Conservation (phyloP, 768 basidiomycete species). For the Boletus fagicola region DNA sequence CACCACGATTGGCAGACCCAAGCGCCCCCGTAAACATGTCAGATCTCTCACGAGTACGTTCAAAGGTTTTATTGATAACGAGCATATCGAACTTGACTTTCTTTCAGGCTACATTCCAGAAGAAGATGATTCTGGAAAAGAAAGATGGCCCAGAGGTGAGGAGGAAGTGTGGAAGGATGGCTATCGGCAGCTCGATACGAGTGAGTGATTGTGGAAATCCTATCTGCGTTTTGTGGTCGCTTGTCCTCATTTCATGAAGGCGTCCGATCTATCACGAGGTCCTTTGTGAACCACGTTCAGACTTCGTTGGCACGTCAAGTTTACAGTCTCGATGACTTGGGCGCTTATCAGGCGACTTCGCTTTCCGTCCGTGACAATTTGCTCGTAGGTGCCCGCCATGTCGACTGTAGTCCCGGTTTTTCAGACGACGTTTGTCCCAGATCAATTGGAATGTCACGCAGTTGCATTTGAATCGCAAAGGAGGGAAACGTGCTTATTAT, state of each 20-base stretch:
- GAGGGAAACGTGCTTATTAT: slow-evolving; percentile 91
- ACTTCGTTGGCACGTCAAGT: slow-evolving; percentile 89
- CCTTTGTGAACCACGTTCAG: slow-evolving; percentile 80
- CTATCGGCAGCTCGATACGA: slow-evolving; percentile 54
- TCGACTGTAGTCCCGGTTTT: not conserved
- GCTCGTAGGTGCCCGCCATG: slow-evolving; percentile 47
- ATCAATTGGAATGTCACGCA: slow-evolving; percentile 88
- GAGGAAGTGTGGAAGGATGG: slow-evolving; percentile 70
- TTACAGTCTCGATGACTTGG: slow-evolving; percentile 82
- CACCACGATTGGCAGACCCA: slow-evolving; percentile 57
- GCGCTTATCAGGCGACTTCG: slow-evolving; percentile 91
- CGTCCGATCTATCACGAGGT: slow-evolving; percentile 61
- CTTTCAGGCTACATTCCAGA: slow-evolving; percentile 73
- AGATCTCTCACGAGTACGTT: slow-evolving; percentile 60
- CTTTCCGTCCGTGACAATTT: slow-evolving; percentile 86
- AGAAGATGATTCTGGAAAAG: slow-evolving; percentile 70
- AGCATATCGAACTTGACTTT: not conserved
- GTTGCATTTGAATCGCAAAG: slow-evolving; percentile 71
- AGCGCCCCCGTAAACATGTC: slow-evolving; percentile 59
- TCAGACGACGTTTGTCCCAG: slow-evolving; percentile 32
- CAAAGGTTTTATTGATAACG: not conserved
- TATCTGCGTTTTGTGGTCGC: slow-evolving; percentile 3
- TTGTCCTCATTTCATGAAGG: slow-evolving; percentile 39
- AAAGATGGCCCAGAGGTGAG: slow-evolving; percentile 83
- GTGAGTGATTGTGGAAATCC: slow-evolving; percentile 32